A percentile compares a stretch with the other conserved stretches of the same genome.
Conservation (phyloP, 495 filamentous ascomycete genomes). For the Talaromyces thailandensis region DNA sequence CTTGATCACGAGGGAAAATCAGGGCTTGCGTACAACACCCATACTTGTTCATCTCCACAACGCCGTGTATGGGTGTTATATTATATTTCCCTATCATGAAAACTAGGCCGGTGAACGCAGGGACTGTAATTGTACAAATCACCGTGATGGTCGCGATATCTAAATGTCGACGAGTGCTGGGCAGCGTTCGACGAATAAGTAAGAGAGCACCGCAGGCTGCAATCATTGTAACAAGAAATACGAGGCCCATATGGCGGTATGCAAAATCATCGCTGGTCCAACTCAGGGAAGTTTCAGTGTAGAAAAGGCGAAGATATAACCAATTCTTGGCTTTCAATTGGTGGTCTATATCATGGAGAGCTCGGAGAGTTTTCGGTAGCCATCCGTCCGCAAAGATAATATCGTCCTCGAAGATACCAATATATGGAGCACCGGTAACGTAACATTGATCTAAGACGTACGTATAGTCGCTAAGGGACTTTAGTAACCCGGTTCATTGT, state of each 20-base stretch:
- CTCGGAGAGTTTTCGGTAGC: slow-evolving; percentile 30
- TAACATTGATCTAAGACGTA: slow-evolving; percentile 32
- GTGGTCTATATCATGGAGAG: slow-evolving; percentile 20
- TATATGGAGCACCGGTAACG: slow-evolving; percentile 28
- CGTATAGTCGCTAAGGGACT: slow-evolving; percentile 25
- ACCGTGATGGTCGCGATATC: slow-evolving; percentile 24
- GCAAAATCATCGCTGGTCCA: slow-evolving; percentile 29
- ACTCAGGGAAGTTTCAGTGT: slow-evolving; percentile 31
- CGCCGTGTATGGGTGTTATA: slow-evolving; percentile 26
- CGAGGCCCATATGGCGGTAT: slow-evolving; percentile 29
- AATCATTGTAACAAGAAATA: slow-evolving; percentile 19
- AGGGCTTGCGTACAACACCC: slow-evolving; percentile 40
- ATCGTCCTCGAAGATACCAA: slow-evolving; percentile 38
- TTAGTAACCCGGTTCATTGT: not conserved
- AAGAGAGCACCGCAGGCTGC: slow-evolving; percentile 11
- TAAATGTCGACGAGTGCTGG: slow-evolving; percentile 15
- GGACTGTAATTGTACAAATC: slow-evolving; percentile 27
- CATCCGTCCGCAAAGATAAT: slow-evolving; percentile 39
- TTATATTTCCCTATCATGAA: slow-evolving; percentile 39
- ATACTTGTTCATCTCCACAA: slow-evolving; percentile 24
- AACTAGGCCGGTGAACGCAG: slow-evolving; percentile 29
- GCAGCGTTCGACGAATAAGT: slow-evolving; percentile 9
- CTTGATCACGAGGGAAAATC: slow-evolving; percentile 28
- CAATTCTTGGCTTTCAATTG: slow-evolving; percentile 14
- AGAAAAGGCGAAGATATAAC: slow-evolving; percentile 42